Evolutionary conservation across 139 green algal genomes (phyloP).

Genomic region (Astrephomene gubernaculifera): DNA sequence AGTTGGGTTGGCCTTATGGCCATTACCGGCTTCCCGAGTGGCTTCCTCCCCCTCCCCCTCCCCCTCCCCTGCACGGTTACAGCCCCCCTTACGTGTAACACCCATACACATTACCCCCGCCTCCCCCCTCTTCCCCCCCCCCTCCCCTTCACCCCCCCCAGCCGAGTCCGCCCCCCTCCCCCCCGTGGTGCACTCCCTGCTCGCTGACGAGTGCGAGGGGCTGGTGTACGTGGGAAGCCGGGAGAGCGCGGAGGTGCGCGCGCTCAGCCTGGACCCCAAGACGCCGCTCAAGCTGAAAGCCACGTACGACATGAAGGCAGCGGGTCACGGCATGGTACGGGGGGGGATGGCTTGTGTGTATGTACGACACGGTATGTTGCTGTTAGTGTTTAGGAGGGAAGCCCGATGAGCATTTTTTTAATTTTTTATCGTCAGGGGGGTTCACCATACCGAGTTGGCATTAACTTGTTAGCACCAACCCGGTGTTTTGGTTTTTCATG

Average conservation of each 20-base stretch:
- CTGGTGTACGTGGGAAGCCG: conserved; percentile 76
- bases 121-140: neutral
- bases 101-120: neutral
- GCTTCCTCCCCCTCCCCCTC: neutral
- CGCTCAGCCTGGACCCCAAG: conserved; percentile 23
- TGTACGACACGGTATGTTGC: too few species aligned
- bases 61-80: neutral
- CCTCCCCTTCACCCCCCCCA: neutral
- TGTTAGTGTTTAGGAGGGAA: too few species aligned
- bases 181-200: conserved; percentile 72
- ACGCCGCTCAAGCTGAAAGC: conserved; percentile 7
- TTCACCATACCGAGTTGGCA: too few species aligned
- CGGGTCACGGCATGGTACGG: neutral
- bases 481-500: too few species aligned
- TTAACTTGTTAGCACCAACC: too few species aligned
- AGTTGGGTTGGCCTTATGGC: too few species aligned
- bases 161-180: neutral
- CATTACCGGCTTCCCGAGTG: neutral
- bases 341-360: too few species aligned
- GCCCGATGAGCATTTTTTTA: too few species aligned
- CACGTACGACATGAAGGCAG: neutral
- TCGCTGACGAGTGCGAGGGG: conserved; percentile 81
- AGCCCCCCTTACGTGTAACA: neutral
- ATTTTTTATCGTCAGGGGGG: too few species aligned
- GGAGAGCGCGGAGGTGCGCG: conserved; percentile 58